phyloP scores from a whole-genome alignment of 305 asterid genomes.

The Fraxinus xanthoxyloides region DNA sequence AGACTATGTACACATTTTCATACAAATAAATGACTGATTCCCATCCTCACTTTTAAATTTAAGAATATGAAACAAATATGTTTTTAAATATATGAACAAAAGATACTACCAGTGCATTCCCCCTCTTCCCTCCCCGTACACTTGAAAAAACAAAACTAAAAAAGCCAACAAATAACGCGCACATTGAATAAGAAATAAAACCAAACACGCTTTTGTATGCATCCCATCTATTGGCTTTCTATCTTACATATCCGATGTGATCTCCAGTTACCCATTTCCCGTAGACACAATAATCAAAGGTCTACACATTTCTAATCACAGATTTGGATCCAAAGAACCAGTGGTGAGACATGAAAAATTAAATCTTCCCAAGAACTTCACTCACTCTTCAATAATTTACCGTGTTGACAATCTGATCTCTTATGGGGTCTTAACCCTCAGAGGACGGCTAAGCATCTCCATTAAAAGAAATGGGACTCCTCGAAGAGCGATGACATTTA shows the following conservation, averaged over 20 bases:
- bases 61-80: slow-evolving; percentile 17
- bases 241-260: background rate
- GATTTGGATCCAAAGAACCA: background rate
- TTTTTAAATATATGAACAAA: slow-evolving; percentile 14
- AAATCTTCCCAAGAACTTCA: background rate
- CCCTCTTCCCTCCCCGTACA: slow-evolving; percentile 12
- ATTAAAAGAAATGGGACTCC: background rate
- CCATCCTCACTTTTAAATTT: background rate
- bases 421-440: background rate
- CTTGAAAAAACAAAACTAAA: slow-evolving; percentile 9
- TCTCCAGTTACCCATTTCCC: background rate
- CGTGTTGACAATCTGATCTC: background rate
- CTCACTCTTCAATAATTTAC: background rate
- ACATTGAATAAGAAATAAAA: background rate
- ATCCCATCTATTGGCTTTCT: slow-evolving; percentile 1
- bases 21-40: background rate
- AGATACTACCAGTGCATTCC: background rate
- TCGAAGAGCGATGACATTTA: background rate
- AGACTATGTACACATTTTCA: slow-evolving; percentile 2
- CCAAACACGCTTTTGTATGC: slow-evolving; percentile 6
- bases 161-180: slow-evolving; percentile 7
- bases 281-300: slow-evolving; percentile 3
- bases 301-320: background rate
- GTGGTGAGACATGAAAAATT: background rate
- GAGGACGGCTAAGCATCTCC: background rate